phyloP scores from a whole-genome alignment of 2,329 filamentous ascomycete genomes.

The Whalleya microplaca region DNA sequence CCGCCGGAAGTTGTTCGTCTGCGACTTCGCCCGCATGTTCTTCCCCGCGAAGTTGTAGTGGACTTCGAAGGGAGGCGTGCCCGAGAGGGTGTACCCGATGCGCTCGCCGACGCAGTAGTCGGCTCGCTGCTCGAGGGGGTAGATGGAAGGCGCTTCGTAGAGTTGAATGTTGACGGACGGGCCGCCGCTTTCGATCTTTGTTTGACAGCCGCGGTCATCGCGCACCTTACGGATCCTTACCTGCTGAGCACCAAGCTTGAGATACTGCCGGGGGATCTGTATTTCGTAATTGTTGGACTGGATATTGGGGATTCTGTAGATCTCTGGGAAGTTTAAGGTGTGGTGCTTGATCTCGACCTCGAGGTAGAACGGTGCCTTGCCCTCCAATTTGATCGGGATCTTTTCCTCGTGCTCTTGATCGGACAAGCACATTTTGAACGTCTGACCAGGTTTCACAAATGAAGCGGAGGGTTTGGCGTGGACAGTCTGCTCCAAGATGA shows the following conservation, averaged over 20 bases:
- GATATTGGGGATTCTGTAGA: slow-evolving; percentile 81
- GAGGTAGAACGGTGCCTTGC: slow-evolving; percentile 83
- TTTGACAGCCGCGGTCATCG: slow-evolving; percentile 84
- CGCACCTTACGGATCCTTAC: slow-evolving; percentile 88
- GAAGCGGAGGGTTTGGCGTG: slow-evolving; percentile 80
- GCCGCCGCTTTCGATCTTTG: slow-evolving; percentile 70
- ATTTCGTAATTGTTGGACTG: slow-evolving; percentile 75
- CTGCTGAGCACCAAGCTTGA: slow-evolving; percentile 87
- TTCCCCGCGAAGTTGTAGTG: slow-evolving; percentile 86
- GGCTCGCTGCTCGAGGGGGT: slow-evolving; percentile 78
- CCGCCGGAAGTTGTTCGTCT: slow-evolving; percentile 84
- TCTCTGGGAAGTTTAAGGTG: slow-evolving; percentile 76
- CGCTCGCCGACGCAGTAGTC: slow-evolving; percentile 97
- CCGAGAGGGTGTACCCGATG: slow-evolving; percentile 88
- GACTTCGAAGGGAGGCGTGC: slow-evolving; percentile 89
- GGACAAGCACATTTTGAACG: slow-evolving; percentile 92
- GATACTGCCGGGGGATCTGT: slow-evolving; percentile 79
- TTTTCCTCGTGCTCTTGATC: slow-evolving; percentile 81
- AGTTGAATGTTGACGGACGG: slow-evolving; percentile 88
- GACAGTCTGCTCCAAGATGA: slow-evolving; percentile 80
- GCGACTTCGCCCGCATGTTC: slow-evolving; percentile 76
- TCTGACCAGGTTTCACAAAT: slow-evolving; percentile 86
- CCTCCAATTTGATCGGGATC: slow-evolving; percentile 84
- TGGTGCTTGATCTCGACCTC: slow-evolving; percentile 95
- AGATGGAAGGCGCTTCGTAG: slow-evolving; percentile 90